phyloP scores from a whole-genome alignment of 495 filamentous ascomycete species.

The Penicillium atrosanguineum region DNA sequence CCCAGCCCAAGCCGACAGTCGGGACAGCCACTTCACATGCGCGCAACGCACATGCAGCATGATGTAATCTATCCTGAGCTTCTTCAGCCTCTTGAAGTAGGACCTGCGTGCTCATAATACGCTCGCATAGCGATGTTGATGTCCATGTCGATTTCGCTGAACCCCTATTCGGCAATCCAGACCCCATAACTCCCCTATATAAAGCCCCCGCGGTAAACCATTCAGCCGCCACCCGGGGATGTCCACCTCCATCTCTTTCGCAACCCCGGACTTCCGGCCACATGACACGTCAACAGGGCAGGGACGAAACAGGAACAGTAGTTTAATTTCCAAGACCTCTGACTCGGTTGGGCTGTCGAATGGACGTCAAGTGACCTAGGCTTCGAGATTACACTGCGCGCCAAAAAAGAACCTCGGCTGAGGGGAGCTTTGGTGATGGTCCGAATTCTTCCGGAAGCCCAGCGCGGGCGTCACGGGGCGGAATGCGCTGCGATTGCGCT shows the following conservation, averaged over 20 bases:
- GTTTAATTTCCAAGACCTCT: conserved; percentile 1
- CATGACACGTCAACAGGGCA: not conserved
- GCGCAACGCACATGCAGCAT: conserved; percentile 10
- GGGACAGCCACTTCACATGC: conserved; percentile 6
- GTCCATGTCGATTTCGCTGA: not conserved
- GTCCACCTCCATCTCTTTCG: not conserved
- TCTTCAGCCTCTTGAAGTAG: not conserved
- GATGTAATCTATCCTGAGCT: conserved; percentile 4
- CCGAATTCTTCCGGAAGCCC: conserved; percentile 28
- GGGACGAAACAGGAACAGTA: not conserved
- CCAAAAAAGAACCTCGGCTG: conserved; percentile 31
- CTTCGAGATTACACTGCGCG: not conserved
- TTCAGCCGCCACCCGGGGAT: conserved; percentile 17
- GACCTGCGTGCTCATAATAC: not conserved
- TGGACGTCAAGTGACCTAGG: conserved; percentile 11
- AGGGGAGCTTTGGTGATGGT: conserved; percentile 21
- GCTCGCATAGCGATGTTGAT: not conserved
- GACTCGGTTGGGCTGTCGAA: conserved; percentile 11
- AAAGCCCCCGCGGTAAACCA: conserved; percentile 17
- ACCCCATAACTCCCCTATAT: not conserved
- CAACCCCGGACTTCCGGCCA: not conserved
- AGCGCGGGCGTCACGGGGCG: conserved; percentile 1
- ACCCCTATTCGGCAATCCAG: not conserved
- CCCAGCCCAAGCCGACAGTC: conserved; percentile 12
- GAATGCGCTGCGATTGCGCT: conserved; percentile 9